Conservation (phyloP, 2,329 filamentous ascomycete species). For the Ceratocystis lukuohia region DNA sequence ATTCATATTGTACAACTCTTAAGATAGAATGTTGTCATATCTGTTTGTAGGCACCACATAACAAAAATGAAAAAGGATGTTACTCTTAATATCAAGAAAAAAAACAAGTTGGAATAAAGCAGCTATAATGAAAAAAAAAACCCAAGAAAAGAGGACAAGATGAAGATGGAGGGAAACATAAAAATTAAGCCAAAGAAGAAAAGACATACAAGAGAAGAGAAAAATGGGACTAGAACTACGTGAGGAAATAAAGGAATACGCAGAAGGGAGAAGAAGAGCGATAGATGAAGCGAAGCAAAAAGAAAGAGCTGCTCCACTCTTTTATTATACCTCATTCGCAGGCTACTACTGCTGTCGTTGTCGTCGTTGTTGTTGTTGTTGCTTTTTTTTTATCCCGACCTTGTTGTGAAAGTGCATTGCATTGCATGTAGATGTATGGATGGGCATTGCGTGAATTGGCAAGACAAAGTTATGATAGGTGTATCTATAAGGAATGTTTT, state of each 20-base stretch:
- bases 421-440: no score
- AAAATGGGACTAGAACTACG: neutral
- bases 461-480: no score
- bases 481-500: no score
- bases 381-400: no score
- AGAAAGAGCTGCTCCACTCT: neutral
- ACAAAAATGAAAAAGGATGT: neutral
- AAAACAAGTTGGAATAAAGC: neutral
- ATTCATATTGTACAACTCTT: neutral
- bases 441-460: no score
- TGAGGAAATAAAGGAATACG: neutral
- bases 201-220: neutral
- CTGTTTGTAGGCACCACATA: neutral
- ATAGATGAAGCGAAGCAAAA: neutral
- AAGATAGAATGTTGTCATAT: neutral
- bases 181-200: neutral
- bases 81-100: neutral
- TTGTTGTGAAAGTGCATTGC: no score
- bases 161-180: neutral
- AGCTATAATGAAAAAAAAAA: neutral
- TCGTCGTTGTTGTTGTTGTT: no score
- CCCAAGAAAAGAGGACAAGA: neutral
- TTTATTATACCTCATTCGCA: no score
- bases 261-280: neutral
- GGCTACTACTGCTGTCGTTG: no score